Conservation (phyloP, 2,329 filamentous ascomycete genomes). For the Myrmaecium sp. region DNA sequence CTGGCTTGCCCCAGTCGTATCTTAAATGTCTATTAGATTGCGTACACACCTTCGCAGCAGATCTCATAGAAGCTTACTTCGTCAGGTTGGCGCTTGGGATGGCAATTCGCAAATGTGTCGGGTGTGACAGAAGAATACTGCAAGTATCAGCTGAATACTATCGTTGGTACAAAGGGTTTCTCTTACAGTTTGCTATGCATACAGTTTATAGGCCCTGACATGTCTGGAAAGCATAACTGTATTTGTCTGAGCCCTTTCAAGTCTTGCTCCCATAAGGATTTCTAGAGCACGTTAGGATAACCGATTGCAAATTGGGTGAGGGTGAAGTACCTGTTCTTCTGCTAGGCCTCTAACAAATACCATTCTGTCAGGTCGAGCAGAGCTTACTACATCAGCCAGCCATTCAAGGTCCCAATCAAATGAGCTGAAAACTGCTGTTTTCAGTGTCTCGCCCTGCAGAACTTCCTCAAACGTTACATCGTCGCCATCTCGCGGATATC, state of each 20-base stretch:
- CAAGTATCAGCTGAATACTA: background rate
- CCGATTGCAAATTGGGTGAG: too few species aligned
- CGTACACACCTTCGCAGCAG: too few species aligned
- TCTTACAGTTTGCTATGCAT: conserved; percentile 84
- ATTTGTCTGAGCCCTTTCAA: conserved; percentile 33
- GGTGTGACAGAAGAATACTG: conserved; percentile 66
- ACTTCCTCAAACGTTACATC: conserved; percentile 85
- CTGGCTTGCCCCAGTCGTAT: conserved; percentile 90
- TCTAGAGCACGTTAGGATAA: background rate
- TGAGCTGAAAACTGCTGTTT: conserved; percentile 68
- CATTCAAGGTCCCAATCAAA: conserved; percentile 76
- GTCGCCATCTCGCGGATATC: conserved; percentile 41
- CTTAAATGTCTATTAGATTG: too few species aligned
- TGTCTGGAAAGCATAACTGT: conserved; percentile 61
- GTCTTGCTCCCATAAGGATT: conserved; percentile 4
- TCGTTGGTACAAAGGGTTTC: background rate
- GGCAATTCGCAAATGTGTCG: conserved; percentile 56
- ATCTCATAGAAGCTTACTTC: too few species aligned
- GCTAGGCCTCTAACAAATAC: too few species aligned
- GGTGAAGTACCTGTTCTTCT: conserved; percentile 11
- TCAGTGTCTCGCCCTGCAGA: conserved; percentile 52
- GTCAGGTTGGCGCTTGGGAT: conserved; percentile 79
- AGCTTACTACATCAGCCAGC: too few species aligned
- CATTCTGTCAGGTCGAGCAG: too few species aligned
- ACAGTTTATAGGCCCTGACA: conserved; percentile 50